Base-by-base conservation (phyloP, 73 alveolate genomes). In the Paramecium biaurelia region DNA sequence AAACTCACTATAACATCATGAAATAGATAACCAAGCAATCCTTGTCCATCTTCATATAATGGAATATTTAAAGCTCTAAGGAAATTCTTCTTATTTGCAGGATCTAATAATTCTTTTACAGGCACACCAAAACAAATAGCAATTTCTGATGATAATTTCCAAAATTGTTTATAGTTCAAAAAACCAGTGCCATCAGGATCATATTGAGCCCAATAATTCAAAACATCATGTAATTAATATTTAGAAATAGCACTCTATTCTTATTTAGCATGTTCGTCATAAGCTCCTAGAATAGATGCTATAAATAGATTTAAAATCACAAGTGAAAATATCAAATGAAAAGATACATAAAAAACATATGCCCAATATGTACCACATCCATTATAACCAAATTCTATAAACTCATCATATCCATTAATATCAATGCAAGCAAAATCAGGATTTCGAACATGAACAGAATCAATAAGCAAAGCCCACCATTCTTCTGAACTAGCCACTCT, bases 91-190 rank as follows among this genome's bases (percentile, higher is more conserved):
- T 70, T 89, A 5, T 70, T 34, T 0, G 47, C 57, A 11, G 43
- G 45, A 20, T 88, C 94, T 9, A 89, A 89, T 3, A 89, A 35
- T 20, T 89, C 92, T 26, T 38, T 47, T 43, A 26, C 70, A 5
- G 56, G 18, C 4, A 89, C 87, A 0, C 94, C 92, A 70, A 89
- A 89, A 15, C 42, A 34, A 2, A 63, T 43, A 3, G 94, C 92
- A 23, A 89, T 89, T 70, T 88, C 76, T 11, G 92, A 47, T 23
- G 94, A 89, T 23, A 89, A 70, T 12, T 89, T 26, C 94, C 94
- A 70, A 34, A 89, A 89, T 9, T 58, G 37, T 28, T 89, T 89
- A 70, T 70, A 89, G 24, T 89, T 70, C 20, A 70, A 57, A 82
- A 70, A 89, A 8, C 94, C 94, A 3, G 21, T 9, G 6, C 94